A percentile compares a stretch with the other conserved stretches of the same genome.
Conservation (phyloP, 2,329 filamentous ascomycete genomes). For the Xylariaceae sp. region DNA sequence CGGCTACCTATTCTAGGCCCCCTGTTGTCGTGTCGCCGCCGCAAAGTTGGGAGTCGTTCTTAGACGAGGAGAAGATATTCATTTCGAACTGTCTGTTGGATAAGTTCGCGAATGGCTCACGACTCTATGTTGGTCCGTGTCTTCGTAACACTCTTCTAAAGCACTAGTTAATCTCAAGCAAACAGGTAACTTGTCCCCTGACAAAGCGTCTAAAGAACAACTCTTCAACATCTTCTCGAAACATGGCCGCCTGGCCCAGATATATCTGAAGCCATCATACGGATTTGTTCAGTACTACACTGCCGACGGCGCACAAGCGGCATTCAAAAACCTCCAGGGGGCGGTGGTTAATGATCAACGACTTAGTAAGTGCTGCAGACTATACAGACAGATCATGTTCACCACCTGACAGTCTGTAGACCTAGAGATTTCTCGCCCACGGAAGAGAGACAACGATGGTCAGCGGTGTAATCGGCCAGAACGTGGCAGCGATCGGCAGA, state of each 20-base stretch:
- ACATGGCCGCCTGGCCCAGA: slow-evolving; percentile 84
- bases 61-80: slow-evolving; percentile 67
- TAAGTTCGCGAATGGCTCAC: slow-evolving; percentile 68
- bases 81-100: slow-evolving; percentile 78
- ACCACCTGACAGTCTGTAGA: slow-evolving; percentile 45
- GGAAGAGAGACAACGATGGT: slow-evolving; percentile 69
- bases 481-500: slow-evolving; percentile 41
- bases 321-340: slow-evolving; percentile 74
- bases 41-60: slow-evolving; percentile 65
- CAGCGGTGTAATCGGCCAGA: slow-evolving; percentile 47
- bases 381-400: too few species aligned
- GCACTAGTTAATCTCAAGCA: slow-evolving; percentile 20
- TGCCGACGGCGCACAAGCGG: slow-evolving; percentile 64
- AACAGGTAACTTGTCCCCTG: slow-evolving; percentile 81
- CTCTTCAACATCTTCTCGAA: slow-evolving; percentile 85
- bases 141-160: slow-evolving; percentile 5
- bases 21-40: slow-evolving; percentile 7
- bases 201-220: slow-evolving; percentile 89
- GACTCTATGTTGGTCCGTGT: slow-evolving; percentile 68
- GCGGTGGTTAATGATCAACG: slow-evolving; percentile 79
- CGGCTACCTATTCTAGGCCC: slow-evolving; percentile 14
- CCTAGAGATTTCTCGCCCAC: slow-evolving; percentile 82
- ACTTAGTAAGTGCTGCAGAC: slow-evolving; percentile 66
- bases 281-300: slow-evolving; percentile 94
- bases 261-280: slow-evolving; percentile 93